phyloP scores from a whole-genome alignment of 345 rosid species.

The Eucalyptus camaldulensis region DNA sequence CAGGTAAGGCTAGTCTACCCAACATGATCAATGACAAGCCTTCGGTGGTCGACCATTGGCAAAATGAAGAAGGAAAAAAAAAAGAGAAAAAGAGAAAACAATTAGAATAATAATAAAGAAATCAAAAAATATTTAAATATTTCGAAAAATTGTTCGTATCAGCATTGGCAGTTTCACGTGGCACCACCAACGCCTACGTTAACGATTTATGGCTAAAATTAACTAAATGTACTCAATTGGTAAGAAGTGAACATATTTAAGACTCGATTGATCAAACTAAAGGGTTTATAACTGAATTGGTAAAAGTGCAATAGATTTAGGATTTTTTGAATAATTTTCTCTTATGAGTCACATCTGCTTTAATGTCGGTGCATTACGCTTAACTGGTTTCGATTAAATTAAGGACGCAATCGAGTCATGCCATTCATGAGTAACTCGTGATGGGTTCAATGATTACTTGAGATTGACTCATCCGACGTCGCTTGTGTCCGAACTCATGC shows the following conservation, averaged over 20 bases:
- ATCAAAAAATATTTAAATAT: accelerated
- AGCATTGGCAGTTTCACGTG: accelerated
- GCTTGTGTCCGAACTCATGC: too few species aligned
- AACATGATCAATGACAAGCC: accelerated
- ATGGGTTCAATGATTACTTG: too few species aligned
- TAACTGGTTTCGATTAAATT: not conserved
- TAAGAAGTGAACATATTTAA: accelerated
- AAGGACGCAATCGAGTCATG: not conserved
- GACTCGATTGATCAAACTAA: accelerated
- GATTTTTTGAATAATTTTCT: accelerated
- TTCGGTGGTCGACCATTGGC: accelerated
- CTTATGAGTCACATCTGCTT: too few species aligned
- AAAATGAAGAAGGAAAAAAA: too few species aligned
- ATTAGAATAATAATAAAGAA: too few species aligned
- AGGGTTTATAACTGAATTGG: accelerated
- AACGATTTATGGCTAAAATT: too few species aligned
- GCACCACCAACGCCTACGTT: accelerated
- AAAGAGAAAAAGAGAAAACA: too few species aligned
- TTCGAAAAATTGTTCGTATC: accelerated
- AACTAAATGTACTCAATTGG: accelerated
- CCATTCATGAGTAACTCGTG: too few species aligned
- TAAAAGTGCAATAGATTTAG: accelerated
- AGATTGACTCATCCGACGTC: too few species aligned
- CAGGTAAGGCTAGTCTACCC: accelerated
- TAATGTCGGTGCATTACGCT: accelerated